These are phyloP conservation scores for Populus hybrid DNA, from an alignment of 441 rosid genomes.

Conservation along the genomic window DNA sequence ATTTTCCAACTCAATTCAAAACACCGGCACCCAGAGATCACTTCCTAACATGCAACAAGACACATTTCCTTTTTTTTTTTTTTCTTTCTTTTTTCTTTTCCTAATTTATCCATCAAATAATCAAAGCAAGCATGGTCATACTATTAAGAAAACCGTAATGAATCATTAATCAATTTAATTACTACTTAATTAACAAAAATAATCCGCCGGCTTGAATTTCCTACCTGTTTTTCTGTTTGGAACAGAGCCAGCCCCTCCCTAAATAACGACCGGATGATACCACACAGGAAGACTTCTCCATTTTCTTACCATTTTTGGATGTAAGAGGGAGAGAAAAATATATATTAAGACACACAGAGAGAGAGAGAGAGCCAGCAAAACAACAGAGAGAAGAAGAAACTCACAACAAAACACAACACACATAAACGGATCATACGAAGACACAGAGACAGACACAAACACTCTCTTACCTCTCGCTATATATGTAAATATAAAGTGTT, in stretches of 20 bases:
- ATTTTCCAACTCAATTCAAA: too few species aligned
- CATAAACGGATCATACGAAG: not conserved
- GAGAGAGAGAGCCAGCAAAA: too few species aligned
- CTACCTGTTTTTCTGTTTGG: too few species aligned
- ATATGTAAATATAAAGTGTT: not conserved
- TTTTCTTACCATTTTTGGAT: not conserved
- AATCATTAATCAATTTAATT: too few species aligned
- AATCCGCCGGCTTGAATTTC: too few species aligned
- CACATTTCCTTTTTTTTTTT: not conserved
- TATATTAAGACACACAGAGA: too few species aligned
- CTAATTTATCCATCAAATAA: not conserved
- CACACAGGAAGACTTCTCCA: not conserved
- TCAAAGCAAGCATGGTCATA: not conserved
- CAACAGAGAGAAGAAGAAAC: too few species aligned
- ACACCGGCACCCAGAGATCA: not conserved
- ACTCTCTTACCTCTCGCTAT: not conserved
- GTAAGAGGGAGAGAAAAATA: too few species aligned
- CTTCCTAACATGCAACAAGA: not conserved
- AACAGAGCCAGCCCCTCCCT: not conserved
- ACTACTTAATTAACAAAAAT: too few species aligned
- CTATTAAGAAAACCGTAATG: not conserved
- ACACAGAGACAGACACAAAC: not conserved
- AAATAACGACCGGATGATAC: not conserved
- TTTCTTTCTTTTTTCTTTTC: not conserved
- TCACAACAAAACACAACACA: not conserved